Percentiles rank a stretch among this genome's conserved stretches.
Evolutionary conservation across 257 asterid species (phyloP).

Genomic region (Mitragyna speciosa): DNA sequence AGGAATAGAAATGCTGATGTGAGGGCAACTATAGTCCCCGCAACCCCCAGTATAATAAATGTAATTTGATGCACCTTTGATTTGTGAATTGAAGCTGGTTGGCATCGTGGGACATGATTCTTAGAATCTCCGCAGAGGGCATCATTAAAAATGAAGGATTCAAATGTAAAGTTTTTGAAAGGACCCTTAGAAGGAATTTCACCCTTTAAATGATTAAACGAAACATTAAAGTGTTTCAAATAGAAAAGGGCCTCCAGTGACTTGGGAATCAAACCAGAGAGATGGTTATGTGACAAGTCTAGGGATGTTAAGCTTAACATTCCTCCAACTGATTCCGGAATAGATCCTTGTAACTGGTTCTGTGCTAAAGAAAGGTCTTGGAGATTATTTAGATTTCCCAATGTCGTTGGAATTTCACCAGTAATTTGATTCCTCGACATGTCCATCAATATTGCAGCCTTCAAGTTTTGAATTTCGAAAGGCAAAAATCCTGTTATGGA

Average conservation of each 20-base stretch:
- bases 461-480: neutral
- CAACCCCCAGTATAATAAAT: neutral
- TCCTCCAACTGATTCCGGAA: neutral
- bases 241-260: neutral
- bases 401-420: slow-evolving; percentile 15
- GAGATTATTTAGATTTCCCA: slow-evolving; percentile 15
- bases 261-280: neutral
- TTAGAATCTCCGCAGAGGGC: slow-evolving; percentile 22
- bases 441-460: neutral
- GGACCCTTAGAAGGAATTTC: slow-evolving; percentile 13
- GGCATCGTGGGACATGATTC: slow-evolving; percentile 14
- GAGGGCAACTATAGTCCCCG: neutral
- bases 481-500: slow-evolving; percentile 4
- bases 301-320: neutral
- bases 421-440: neutral
- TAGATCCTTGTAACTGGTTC: neutral
- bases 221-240: neutral
- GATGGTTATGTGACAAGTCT: neutral
- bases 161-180: neutral
- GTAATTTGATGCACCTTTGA: neutral
- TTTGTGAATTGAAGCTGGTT: neutral
- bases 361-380: neutral
- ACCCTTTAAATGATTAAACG: slow-evolving; percentile 5
- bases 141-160: slow-evolving; percentile 11
- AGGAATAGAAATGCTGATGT: neutral